Base-by-base conservation (phyloP, 768 basidiomycete species). In the Xerocomus potaroensis region DNA sequence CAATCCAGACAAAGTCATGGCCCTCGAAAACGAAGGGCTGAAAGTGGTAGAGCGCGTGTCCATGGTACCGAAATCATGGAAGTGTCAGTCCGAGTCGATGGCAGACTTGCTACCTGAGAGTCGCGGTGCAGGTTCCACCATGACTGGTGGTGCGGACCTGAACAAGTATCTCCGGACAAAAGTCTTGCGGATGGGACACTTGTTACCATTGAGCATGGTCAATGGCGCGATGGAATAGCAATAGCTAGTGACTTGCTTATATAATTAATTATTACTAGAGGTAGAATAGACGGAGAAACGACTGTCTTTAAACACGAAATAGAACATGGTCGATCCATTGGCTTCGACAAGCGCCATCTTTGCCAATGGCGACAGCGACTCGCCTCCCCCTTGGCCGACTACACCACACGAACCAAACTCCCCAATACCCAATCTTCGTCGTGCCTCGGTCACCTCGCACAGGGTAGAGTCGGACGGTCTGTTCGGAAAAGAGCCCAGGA, bases 101-200 rank as follows among this genome's bases (percentile, higher is more conserved):
- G 15, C 23, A 7, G 8, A 15, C 12, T n/a, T 16, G 2, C 45
- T 23, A 9, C 34, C 23, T 57, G 50, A 67, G 31, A 66, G 69
- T 53, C 72, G 73, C 45, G 58, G 69, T 29, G 67, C 73, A 2
- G 91, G 90, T 2, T 86, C 83, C 8, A 87, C 89, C 33, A 75
- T 92, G 67, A 83, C 93, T 33, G 91, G 91, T 5, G 86, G 82
- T 1, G 80, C 81, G 46, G 96, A 99, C 60, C 66, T 99, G 58
- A 92, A 98, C 60, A 91, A 87, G 69, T 99, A 99, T 65, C 68
- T 99, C 58, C 79, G 88, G 64, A 98, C 96, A 31, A 99, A 99
- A 66, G 83, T 98, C n/a, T 70, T 91, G 62, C 77, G 87, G 50
- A 99, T 99, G 96, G 96, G 96, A 11, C 96, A 99, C 64, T 83